Evolutionary conservation across 768 basidiomycete genomes (phyloP), one percentile per base, ranked within the genome.

Genomic region (Sistotremastrum suecicum): DNA sequence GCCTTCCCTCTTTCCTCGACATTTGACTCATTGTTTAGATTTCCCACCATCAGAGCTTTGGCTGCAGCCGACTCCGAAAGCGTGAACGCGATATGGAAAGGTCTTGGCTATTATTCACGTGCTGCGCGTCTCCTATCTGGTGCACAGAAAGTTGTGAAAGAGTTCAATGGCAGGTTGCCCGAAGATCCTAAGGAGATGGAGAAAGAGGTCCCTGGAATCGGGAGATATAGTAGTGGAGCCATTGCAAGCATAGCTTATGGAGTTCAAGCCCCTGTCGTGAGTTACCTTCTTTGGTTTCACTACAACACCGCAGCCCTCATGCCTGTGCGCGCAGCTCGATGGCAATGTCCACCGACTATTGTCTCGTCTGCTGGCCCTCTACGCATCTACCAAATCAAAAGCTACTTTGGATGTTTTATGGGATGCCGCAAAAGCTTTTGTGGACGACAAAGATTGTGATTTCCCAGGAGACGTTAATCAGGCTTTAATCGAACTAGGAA

Each of bases 401-500:
- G 55, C 65, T 7, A 81, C 84, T 0, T 72, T 86, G 43, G 80
- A 89, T 53, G 60, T 84, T 44, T 64, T 97, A n/a, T 95, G 91
- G 91, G 62, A 68, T 4, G 80, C 75, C 4, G 91, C 91, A 1
- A 68, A 68, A 37, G 69, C 67, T 3, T 71, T 95, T 58, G 82
- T 95, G 7, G 61, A 74, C 37, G 66, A 51, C 8, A 57, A 67
- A 20, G 2, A 20, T 20, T 20, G 20, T 42, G 68, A 72, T 34
- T 60, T 71, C 50, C 75, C 89, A 0, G 88, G 90, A 11, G 86
- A 92, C 58, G 69, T 91, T 51, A 94, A 94, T 56, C 84, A 95
- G 64, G 90, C 86, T 9, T 68, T 98, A 43, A 97, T 97, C 59
- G 92, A 98, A 58, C 76, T 97, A 5, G 92, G 92, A 42, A 86